These are phyloP conservation scores for Hymenoscyphus salicellus DNA, from an alignment of 2,329 filamentous ascomycete species.

Conservation along the genomic window DNA sequence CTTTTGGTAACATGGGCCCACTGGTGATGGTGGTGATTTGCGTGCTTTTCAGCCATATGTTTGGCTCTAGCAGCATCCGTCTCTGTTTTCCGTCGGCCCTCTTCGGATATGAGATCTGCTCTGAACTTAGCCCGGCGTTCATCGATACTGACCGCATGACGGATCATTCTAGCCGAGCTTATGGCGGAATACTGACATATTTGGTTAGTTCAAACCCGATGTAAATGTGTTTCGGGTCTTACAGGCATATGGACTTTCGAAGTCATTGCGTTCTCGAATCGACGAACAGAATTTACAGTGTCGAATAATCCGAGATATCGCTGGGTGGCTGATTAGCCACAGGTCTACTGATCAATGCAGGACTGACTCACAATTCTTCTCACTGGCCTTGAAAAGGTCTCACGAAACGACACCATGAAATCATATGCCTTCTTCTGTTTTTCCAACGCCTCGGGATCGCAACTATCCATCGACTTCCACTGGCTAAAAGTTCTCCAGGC, in stretches of 20 bases:
- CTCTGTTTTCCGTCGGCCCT: constrained; percentile 4
- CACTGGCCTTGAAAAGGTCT: constrained; percentile 76
- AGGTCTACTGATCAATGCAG: neutral
- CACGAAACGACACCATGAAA: constrained; percentile 76
- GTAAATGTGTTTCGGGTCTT: neutral
- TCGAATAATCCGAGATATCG: constrained; percentile 78
- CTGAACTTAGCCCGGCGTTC: constrained; percentile 18
- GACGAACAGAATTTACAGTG: constrained; percentile 75
- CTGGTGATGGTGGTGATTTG: neutral
- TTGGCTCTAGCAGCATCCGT: neutral
- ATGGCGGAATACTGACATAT: constrained; percentile 12
- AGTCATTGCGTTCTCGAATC: constrained; percentile 54
- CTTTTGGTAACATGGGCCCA: constrained; percentile 7
- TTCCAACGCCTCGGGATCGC: constrained; percentile 41
- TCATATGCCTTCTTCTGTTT: constrained; percentile 61
- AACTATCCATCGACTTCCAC: constrained; percentile 56
- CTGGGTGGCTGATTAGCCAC: neutral
- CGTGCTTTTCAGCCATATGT: neutral
- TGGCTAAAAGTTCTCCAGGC: constrained; percentile 79
- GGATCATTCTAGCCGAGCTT: constrained; percentile 16
- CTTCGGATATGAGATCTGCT: constrained; percentile 12
- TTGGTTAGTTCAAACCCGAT: neutral
- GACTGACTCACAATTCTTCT: constrained; percentile 51
- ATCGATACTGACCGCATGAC: constrained; percentile 19
- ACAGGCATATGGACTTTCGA: constrained; percentile 8